Evolutionary conservation across 176 grass and related monocot species (phyloP), one percentile per base, ranked within the genome.

Genomic region (Thalia dealbata): DNA sequence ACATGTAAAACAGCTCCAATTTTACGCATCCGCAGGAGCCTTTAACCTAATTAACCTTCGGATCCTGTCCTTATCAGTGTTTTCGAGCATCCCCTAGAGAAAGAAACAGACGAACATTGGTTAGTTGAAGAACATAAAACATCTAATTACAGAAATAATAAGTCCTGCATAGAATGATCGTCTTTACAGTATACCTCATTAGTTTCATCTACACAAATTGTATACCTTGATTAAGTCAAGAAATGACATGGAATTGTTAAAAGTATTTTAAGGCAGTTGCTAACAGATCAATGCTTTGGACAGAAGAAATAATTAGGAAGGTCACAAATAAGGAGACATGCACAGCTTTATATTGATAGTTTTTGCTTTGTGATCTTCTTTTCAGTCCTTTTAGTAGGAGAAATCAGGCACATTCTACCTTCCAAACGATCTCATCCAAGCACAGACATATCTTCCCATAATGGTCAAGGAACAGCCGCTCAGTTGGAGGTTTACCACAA

Each of bases 391-490:
- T n/a, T 58, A 6, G 22, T 58, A 5, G 19, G 54, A 58, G 21
- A 0, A 19, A 32, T 78, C 43, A 28, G 10, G 75, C 4, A 75
- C 7, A 52, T 27, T 48, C 7, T 85, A 96, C 92, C 92, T 92
- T 83, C 92, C 92, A 92, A 66, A 96, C 87, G 7, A 92, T 92
- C 84, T 92, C 92, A 51, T 96, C 92, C 7, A 96, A 87, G 71
- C 89, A 96, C 71, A 96, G 50, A 70, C 92, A 96, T 73, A 96
- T 91, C 66, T 85, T 84, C 67, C 92, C 92, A 6, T 96, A 96
- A 78, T 89, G 88, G 75, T 96, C 92, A 26, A 96, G 89, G 82
- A 96, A 96, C 29, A 92, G 84, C 52, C 92, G 84, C 32, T 96
- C 92, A 0, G 82, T 92, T 29, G 89, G 79, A 79, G 87, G 92